These are phyloP conservation scores for Neostapfia colusana DNA, from an alignment of 176 grass and related monocot genomes.

Conservation along the genomic window DNA sequence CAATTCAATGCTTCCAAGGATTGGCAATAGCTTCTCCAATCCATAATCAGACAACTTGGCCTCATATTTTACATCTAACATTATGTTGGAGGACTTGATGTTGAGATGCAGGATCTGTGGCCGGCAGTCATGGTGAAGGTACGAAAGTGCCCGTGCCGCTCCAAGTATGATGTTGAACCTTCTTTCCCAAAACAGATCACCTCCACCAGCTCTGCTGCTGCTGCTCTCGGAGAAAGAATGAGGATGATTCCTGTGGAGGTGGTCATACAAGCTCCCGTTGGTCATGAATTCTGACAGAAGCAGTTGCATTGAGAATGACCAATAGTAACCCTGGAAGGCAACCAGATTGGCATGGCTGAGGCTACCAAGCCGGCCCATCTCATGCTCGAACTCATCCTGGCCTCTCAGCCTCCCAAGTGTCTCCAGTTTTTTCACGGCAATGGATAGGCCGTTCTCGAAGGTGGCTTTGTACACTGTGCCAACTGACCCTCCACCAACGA, in stretches of 20 bases:
- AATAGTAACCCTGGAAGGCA: conserved; percentile 88
- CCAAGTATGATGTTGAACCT: conserved; percentile 82
- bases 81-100: conserved; percentile 94
- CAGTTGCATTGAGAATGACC: conserved; percentile 88
- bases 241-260: conserved; percentile 59
- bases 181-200: conserved; percentile 68
- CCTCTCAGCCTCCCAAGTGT: conserved; percentile 68
- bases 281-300: conserved; percentile 71
- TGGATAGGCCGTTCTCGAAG: conserved; percentile 77
- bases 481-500: conserved; percentile 83
- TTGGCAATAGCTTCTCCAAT: conserved; percentile 76
- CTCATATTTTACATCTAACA: conserved; percentile 79
- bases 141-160: conserved; percentile 71
- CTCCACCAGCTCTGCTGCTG: conserved; percentile 44
- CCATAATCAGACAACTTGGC: conserved; percentile 94
- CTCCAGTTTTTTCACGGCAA: conserved; percentile 92
- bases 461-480: conserved; percentile 90
- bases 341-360: conserved; percentile 78
- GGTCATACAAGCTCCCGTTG: conserved; percentile 79
- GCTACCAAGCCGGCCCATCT: conserved; percentile 75
- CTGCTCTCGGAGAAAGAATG: conserved; percentile 45
- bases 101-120: conserved; percentile 96
- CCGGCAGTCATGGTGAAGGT: conserved; percentile 90
- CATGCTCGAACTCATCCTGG: conserved; percentile 96
- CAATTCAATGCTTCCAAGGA: conserved; percentile 76